A percentile compares a stretch with the other conserved stretches of the same genome.
phyloP scores from a whole-genome alignment of 2,329 filamentous ascomycete genomes.

The Cucurbitaria berberidis region DNA sequence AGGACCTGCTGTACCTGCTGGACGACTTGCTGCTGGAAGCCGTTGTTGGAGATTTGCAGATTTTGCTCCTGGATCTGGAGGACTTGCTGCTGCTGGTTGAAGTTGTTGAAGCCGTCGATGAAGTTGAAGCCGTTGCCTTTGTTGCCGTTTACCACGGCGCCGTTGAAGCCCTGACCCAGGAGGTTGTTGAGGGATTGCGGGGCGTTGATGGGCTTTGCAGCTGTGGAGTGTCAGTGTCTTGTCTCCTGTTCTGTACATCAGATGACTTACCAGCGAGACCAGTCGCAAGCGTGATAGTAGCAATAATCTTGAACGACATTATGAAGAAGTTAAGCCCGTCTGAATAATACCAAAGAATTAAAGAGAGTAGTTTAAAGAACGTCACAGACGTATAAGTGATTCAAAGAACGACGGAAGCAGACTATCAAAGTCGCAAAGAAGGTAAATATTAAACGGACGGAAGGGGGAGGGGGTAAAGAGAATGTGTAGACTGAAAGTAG shows the following conservation, averaged over 20 bases:
- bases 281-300: conserved; percentile 39
- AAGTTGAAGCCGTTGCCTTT: conserved; percentile 37
- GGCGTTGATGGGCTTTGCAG: conserved; percentile 34
- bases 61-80: conserved; percentile 38
- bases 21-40: conserved; percentile 29
- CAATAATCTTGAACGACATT: conserved; percentile 39
- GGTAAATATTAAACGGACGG: conserved; percentile 36
- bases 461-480: conserved; percentile 24
- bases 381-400: conserved; percentile 40
- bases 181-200: conserved; percentile 14
- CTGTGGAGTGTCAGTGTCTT: conserved; percentile 24
- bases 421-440: conserved; percentile 47
- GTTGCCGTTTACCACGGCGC: conserved; percentile 24
- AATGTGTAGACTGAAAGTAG: conserved; percentile 18
- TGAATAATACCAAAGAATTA: conserved; percentile 35
- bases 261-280: conserved; percentile 39
- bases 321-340: conserved; percentile 19
- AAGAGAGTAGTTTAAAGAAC: conserved; percentile 34
- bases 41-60: conserved; percentile 34
- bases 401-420: conserved; percentile 31
- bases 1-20: conserved; percentile 39
- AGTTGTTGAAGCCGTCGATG: conserved; percentile 38
- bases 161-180: conserved; percentile 13
- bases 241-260: neutral
- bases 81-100: conserved; percentile 39